These are phyloP conservation scores for Coemansia sp. DNA, from an alignment of 192 early-diverging fungal species.

Conservation along the genomic window DNA sequence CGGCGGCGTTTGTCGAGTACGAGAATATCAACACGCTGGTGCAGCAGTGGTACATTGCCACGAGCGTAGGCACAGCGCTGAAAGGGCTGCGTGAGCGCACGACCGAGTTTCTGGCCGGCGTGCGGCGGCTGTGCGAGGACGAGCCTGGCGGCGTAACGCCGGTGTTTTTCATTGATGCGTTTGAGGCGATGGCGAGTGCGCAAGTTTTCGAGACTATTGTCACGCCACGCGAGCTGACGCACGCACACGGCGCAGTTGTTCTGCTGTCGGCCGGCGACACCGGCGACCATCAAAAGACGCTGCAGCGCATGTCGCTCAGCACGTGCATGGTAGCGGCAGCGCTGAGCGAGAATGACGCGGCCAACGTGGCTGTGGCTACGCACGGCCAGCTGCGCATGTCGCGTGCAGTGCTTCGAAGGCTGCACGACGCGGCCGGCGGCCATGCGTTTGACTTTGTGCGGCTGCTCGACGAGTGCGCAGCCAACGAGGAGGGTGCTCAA, in stretches of 20 bases:
- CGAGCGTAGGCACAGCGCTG: constrained; percentile 9
- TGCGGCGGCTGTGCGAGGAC: constrained; percentile 7
- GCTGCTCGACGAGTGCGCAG: constrained; percentile 6
- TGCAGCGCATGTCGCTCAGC: background rate
- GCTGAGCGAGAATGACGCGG: constrained; percentile 12
- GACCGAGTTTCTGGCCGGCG: background rate
- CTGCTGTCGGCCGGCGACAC: constrained; percentile 7
- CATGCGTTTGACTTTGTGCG: constrained; percentile 18
- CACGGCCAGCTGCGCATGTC: constrained; percentile 6
- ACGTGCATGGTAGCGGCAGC: constrained; percentile 12
- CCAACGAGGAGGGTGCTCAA: background rate
- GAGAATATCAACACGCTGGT: background rate
- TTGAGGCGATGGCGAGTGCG: constrained; percentile 10
- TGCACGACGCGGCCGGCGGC: constrained; percentile 15
- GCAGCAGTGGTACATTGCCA: constrained; percentile 16
- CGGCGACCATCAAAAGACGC: background rate
- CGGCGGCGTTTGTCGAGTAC: constrained; percentile 12
- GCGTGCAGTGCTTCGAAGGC: constrained; percentile 1
- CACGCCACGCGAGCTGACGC: constrained; percentile 3
- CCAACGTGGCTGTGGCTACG: constrained; percentile 11
- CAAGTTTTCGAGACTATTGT: constrained; percentile 4
- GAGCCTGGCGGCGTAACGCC: constrained; percentile 3
- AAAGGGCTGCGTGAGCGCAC: constrained; percentile 10
- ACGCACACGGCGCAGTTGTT: constrained; percentile 2
- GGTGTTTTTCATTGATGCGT: constrained; percentile 20